phyloP scores from a whole-genome alignment of 352 stramenopile species.

The Phytophthora agathidicida region DNA sequence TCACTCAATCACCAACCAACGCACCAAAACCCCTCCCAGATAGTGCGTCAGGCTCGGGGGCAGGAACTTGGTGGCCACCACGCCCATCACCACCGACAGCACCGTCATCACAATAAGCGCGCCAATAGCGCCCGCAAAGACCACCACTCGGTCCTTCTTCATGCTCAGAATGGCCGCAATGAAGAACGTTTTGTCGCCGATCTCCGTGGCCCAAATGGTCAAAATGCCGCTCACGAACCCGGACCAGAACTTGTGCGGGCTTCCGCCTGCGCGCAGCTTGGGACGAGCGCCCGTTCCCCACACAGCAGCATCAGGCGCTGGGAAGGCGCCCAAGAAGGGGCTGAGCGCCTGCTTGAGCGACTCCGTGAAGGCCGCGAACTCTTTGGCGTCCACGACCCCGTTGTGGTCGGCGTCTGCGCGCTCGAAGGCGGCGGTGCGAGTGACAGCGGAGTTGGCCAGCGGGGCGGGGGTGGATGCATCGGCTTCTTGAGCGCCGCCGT shows the following conservation, averaged over 20 bases:
- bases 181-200: constrained; percentile 99
- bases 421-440: constrained; percentile 51
- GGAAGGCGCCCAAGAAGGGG: constrained; percentile 49
- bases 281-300: constrained; percentile 12
- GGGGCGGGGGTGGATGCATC: constrained; percentile 14
- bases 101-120: constrained; percentile 98
- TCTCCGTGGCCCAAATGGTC: constrained; percentile 98
- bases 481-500: constrained; percentile 22
- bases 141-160: constrained; percentile 95
- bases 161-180: constrained; percentile 98
- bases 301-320: constrained; percentile 18
- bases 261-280: constrained; percentile 41
- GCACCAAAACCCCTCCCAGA: constrained; percentile 91
- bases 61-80: constrained; percentile 95
- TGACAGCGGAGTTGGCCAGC: constrained; percentile 9
- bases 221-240: constrained; percentile 90
- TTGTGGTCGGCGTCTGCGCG: constrained; percentile 78
- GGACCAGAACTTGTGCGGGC: constrained; percentile 85
- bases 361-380: constrained; percentile 71
- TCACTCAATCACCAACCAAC: too few species aligned
- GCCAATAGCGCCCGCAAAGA: constrained; percentile 95
- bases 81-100: constrained; percentile 97
- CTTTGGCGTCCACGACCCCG: constrained; percentile 59
- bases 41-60: constrained; percentile 96
- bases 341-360: constrained; percentile 56